A percentile compares a stretch with the other conserved stretches of the same genome.
phyloP scores from a whole-genome alignment of 805 yeast genomes.

The Teunomyces cretensis region DNA sequence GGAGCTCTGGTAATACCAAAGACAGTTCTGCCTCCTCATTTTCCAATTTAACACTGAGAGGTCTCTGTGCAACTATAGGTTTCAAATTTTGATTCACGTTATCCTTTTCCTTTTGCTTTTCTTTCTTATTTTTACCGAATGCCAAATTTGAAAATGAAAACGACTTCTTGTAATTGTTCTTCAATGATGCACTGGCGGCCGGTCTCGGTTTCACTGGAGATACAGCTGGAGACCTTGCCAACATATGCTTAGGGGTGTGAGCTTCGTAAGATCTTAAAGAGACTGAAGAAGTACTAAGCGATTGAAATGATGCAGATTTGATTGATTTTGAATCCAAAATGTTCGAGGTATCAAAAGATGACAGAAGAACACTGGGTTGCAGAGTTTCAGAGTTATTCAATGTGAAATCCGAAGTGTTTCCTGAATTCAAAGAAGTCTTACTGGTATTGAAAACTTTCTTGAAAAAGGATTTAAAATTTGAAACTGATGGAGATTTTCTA shows the following conservation, averaged over 20 bases:
- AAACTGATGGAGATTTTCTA: neutral
- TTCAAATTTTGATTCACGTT: neutral
- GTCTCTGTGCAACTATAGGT: neutral
- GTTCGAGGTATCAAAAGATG: neutral
- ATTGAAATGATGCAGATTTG: slow-evolving; percentile 5
- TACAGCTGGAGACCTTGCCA: neutral
- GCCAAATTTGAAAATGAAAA: slow-evolving; percentile 8
- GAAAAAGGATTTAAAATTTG: slow-evolving; percentile 16
- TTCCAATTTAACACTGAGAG: neutral
- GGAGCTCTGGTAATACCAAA: neutral
- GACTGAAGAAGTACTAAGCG: slow-evolving; percentile 1
- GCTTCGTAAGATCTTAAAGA: neutral
- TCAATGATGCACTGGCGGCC: neutral
- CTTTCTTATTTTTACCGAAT: neutral
- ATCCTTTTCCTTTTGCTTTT: neutral
- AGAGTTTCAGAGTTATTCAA: neutral
- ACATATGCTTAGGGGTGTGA: neutral
- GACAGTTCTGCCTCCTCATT: neutral
- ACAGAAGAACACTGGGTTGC: neutral
- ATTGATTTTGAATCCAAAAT: slow-evolving; percentile 3
- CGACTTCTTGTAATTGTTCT: slow-evolving; percentile 4
- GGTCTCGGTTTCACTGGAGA: neutral
- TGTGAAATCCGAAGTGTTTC: neutral
- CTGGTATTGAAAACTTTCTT: slow-evolving; percentile 11
- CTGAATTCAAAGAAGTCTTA: neutral